Evolutionary conservation across 2,329 filamentous ascomycete species (phyloP), one percentile per base, ranked within the genome.

Genomic region (Lojkania enalia): DNA sequence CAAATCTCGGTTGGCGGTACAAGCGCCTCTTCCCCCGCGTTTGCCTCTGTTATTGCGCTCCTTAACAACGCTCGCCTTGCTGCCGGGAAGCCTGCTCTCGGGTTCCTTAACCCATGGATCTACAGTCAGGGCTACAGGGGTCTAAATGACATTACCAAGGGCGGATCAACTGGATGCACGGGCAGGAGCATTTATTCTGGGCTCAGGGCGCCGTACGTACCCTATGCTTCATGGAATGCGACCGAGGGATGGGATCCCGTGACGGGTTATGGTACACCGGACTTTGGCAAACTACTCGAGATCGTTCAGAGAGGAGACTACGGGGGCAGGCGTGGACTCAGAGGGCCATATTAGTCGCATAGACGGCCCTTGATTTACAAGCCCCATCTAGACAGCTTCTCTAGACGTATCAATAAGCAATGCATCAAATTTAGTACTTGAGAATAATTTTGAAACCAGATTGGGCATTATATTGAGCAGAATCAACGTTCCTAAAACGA

Each of bases 221-320:
- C 68, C 2, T 67, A 72, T 54, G 77, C 77, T 1, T 70, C 72
- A 29, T 79, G 76, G 75, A 77, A 77, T 60, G 76, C 77, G 16
- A 77, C 73, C 0, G 49, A 59, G 20, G 75, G 74, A 2, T 78
- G 76, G 76, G 75, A 79, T 57, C 74, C 76, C 1, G 75, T 72
- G 4, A 78, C 75, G 12, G 75, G 75, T 0, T 60, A 66, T 23
- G 67, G 68, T 4, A 71, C 68, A 20, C 68, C 67, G 0, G 59
- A 69, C 35, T 69, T 71, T 41, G 55, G 55, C 35, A 58, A 64
- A 50, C 51, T 71, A 35, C 51, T 69, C 20, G 49, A 60, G 45
- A 47, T 69, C n/a, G 42, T 39, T 2, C 25, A 46, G 25, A 39
- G 27, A 3, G 45, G 45, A 11, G 41, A 35, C 1, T 52, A 52